Conservation (phyloP, 2,329 filamentous ascomycete species). For the Pseudogymnoascus sp. region DNA sequence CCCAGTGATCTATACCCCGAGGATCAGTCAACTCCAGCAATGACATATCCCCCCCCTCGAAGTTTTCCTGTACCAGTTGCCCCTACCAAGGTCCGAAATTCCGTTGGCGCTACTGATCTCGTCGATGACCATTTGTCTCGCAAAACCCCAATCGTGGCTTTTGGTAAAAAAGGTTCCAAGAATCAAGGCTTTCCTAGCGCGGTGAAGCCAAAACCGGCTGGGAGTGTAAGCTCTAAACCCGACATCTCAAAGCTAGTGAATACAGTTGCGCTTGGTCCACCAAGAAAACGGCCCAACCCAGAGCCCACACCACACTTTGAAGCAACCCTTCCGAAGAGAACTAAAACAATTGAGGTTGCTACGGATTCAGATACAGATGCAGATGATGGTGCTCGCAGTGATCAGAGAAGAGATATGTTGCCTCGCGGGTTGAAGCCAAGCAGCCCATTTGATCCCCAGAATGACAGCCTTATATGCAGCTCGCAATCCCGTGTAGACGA, state of each 20-base stretch:
- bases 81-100: not conserved
- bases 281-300: constrained; percentile 16
- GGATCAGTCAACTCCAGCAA: not conserved
- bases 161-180: constrained; percentile 16
- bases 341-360: not conserved
- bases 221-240: not conserved
- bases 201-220: not conserved
- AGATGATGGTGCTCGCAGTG: not conserved
- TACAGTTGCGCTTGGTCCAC: not conserved
- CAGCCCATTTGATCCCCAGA: constrained; percentile 15
- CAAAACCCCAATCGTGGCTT: constrained; percentile 19
- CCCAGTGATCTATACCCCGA: not conserved
- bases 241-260: not conserved
- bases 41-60: not conserved
- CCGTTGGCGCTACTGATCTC: not conserved
- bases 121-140: constrained; percentile 16
- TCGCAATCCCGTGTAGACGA: constrained; percentile 18
- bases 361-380: not conserved
- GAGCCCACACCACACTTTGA: not conserved
- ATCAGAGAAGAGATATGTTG: not conserved
- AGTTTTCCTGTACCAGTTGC: not conserved
- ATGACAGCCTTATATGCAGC: not conserved
- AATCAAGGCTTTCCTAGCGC: constrained; percentile 20
- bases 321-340: not conserved
- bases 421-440: constrained; percentile 13